Base-by-base conservation (phyloP, 441 rosid species). In the Pelargonium fulgidum region DNA sequence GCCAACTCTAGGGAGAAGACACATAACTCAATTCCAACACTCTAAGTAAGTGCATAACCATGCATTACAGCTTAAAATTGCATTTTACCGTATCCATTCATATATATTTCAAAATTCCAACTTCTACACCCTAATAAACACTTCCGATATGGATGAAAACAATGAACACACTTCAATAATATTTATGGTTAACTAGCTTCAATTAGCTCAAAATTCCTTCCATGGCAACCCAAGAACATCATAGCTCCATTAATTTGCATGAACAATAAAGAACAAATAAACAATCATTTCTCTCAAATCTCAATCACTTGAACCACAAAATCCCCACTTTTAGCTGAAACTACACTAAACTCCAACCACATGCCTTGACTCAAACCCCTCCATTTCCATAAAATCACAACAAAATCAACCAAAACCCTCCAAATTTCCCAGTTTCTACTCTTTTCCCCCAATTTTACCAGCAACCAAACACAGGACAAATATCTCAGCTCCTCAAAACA, bases 401-500 rank as follows among this genome's bases (percentile, higher is more conserved):
- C 65, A 62, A 62, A 24, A 24, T 11, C 14, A 62, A 62, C 65
- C 65, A 62, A n/a, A 62, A 62, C 11, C 9, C 39, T 62, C 65
- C 12, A 24, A 62, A 29, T 24, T 62, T 13, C 66, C 11, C 36
- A 41, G 44, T 70, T 66, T 33, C 70, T 61, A 56, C 64, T 16
- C 26, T 10, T 67, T 66, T 33, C 54, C 59, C 67, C n/a, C 62
- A 62, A 69, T 61, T 66, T 62, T 62, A 58, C 26, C 54, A 8
- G 61, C 19, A 78, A 62, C 68, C 75, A 79, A 74, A 74, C 69
- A 75, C 70, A 63, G 10, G 24, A 17, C 22, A 36, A 73, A 67
- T 73, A 77, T 80, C 79, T 62, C 71, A 74, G 64, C 42, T 8
- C 56, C 68, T 62, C 10, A 81, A 71, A 54, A 62, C 36, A 56